Evolutionary conservation across 2,329 filamentous ascomycete species (phyloP), one percentile per base, ranked within the genome.

Genomic region (Colletotrichum cordylinicola): DNA sequence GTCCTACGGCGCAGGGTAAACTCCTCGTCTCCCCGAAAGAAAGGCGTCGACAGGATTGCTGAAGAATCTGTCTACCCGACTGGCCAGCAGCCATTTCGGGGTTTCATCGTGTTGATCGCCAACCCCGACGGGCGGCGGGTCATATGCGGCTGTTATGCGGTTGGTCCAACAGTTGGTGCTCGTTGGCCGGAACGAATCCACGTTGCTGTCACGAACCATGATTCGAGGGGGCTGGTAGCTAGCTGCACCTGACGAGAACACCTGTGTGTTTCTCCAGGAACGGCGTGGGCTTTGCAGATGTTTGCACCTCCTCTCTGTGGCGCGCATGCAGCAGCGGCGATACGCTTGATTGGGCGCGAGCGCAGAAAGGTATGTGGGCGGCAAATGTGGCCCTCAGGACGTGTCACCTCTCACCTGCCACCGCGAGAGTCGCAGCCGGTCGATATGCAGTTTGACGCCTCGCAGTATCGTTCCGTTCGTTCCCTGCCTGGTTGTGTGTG

Each of bases 81-180:
- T 75, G 73, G 73, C 56, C 73, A 73, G 64, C 43, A 48, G 55
- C 24, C 27, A 35, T 27, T 73, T 73, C 37, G 64, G 64, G 62
- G 56, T 64, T 27, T 24, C 64, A 68, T 75, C 62, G 73, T 43
- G 62, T 39, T 72, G 69, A 75, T 68, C 73, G 55, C 56, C 69
- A 67, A 58, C 69, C 43, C 56, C 48, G 55, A 58, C 62, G 33
- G 70, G 35, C 48, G 56, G 70, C 56, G 73, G 73, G 73, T 73
- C 70, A 68, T 52, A 60, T 75, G 73, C 73, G 48, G 70, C 73
- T 75, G 56, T 64, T 64, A 75, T 73, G 70, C 73, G 56, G 70
- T 75, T 75, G 70, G 69, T 75, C 61, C 52, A 48, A 73, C 56
- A 35, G 16, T 29, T 35, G 48, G 29, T 68, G 73, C 70, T 75